These are phyloP conservation scores for Avicennia marina DNA, from an alignment of 257 asterid species.

Conservation along the genomic window DNA sequence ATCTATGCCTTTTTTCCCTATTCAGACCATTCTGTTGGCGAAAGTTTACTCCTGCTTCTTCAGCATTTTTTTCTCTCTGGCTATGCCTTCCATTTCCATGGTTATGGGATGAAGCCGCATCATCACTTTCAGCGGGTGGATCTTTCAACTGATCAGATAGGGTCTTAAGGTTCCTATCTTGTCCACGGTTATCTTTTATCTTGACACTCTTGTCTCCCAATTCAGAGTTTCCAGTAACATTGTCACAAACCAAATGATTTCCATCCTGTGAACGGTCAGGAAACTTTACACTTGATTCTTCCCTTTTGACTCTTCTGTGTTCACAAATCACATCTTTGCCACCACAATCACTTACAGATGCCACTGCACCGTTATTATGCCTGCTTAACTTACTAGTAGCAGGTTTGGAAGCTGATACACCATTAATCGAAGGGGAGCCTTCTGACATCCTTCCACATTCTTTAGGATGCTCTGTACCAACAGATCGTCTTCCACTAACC, in stretches of 20 bases:
- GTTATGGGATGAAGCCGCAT: background rate
- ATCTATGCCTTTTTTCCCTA: background rate
- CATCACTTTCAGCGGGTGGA: background rate
- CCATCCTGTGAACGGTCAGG: background rate
- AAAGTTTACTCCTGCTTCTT: background rate
- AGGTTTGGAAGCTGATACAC: constrained; percentile 19
- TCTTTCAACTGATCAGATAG: constrained; percentile 56
- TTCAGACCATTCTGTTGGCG: background rate
- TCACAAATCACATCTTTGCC: constrained; percentile 40
- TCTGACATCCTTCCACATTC: constrained; percentile 33
- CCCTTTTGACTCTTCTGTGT: constrained; percentile 37
- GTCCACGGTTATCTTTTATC: constrained; percentile 28
- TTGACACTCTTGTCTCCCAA: constrained; percentile 30
- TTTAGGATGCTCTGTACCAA: constrained; percentile 42
- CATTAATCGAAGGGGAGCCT: constrained; percentile 40
- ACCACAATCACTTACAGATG: constrained; percentile 32
- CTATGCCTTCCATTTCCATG: background rate
- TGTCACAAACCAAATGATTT: constrained; percentile 20
- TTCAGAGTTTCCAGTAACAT: constrained; percentile 40
- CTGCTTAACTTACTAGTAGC: constrained; percentile 24
- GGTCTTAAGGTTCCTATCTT: constrained; percentile 40
- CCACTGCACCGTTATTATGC: constrained; percentile 27
- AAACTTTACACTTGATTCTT: constrained; percentile 37
- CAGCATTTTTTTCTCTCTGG: background rate
- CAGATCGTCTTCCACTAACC: constrained; percentile 47